Percentiles rank a stretch among this genome's conserved stretches.
phyloP scores from a whole-genome alignment of 2,329 filamentous ascomycete species.

The Penicillium sclerotigenum region DNA sequence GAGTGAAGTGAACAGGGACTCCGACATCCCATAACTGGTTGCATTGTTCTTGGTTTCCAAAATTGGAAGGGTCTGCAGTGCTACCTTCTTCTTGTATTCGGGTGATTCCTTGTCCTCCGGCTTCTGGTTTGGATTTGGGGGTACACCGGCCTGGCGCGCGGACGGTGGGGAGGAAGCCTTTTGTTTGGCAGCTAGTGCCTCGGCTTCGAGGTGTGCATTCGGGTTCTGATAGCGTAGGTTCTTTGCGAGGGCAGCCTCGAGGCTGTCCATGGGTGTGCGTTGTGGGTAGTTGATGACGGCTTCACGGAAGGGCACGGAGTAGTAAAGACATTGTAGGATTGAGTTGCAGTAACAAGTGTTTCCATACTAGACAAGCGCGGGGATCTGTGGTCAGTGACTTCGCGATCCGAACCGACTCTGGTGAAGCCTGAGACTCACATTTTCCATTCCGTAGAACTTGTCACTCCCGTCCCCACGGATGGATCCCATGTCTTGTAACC shows the following conservation, averaged over 20 bases:
- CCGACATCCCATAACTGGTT: slow-evolving; percentile 81
- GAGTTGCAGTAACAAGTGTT: slow-evolving; percentile 99
- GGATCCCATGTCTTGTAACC: slow-evolving; percentile 77
- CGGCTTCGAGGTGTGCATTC: slow-evolving; percentile 55
- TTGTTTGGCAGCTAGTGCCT: slow-evolving; percentile 46
- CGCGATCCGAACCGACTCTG: not conserved
- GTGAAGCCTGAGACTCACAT: slow-evolving; percentile 62
- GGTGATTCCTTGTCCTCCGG: slow-evolving; percentile 94
- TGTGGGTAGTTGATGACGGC: slow-evolving; percentile 88
- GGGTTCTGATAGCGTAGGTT: slow-evolving; percentile 59
- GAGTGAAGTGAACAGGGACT: slow-evolving; percentile 88
- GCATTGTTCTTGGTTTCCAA: slow-evolving; percentile 81
- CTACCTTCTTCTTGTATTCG: slow-evolving; percentile 97
- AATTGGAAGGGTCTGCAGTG: slow-evolving; percentile 81
- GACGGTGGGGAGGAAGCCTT: slow-evolving; percentile 38
- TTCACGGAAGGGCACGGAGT: slow-evolving; percentile 89
- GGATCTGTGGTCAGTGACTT: slow-evolving; percentile 17
- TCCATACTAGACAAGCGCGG: slow-evolving; percentile 65
- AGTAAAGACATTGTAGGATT: slow-evolving; percentile 94
- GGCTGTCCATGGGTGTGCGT: slow-evolving; percentile 65
- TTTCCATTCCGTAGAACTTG: slow-evolving; percentile 98
- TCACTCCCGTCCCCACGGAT: slow-evolving; percentile 85
- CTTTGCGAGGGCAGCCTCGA: slow-evolving; percentile 54
- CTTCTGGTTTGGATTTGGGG: slow-evolving; percentile 57
- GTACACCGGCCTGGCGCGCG: slow-evolving; percentile 50